phyloP scores from a whole-genome alignment of 163 green algal genomes.

The Smithsoniella earleae region DNA sequence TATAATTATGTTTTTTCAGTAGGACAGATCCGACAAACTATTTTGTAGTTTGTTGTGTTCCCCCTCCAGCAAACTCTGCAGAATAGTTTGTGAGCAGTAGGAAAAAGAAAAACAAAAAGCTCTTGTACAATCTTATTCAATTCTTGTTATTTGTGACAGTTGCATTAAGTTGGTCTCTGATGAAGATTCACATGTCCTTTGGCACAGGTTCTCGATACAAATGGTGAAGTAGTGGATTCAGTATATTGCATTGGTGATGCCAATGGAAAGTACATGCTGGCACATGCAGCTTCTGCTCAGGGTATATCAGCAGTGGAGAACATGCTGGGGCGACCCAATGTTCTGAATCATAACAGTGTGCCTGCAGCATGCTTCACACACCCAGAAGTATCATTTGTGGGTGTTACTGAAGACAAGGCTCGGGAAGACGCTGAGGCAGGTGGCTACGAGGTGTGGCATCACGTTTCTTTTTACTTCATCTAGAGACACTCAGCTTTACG shows the following conservation, averaged over 20 bases:
- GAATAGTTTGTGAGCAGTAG: too few relatives aligned
- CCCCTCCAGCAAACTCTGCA: too few relatives aligned
- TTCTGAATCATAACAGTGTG: conserved; percentile 87
- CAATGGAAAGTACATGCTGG: conserved; percentile 98
- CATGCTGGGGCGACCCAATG: conserved; percentile 75
- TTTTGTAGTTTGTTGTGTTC: too few relatives aligned
- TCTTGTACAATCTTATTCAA: too few relatives aligned
- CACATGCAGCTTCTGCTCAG: conserved; percentile 89
- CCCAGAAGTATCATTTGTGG: conserved; percentile 70
- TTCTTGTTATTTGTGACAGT: too few relatives aligned
- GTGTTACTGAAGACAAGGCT: conserved; percentile 63
- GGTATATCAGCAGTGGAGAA: conserved; percentile 91
- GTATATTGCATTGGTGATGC: conserved; percentile 98
- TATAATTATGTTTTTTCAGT: too few relatives aligned
- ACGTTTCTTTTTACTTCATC: too few relatives aligned
- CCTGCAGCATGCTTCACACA: conserved; percentile 99
- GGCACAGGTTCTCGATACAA: conserved; percentile 68
- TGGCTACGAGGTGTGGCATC: conserved; percentile 59
- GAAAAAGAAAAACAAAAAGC: too few relatives aligned
- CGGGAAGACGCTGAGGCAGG: conserved; percentile 77
- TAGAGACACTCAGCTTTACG: too few relatives aligned
- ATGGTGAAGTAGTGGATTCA: conserved; percentile 64
- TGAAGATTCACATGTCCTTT: too few relatives aligned
- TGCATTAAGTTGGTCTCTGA: too few relatives aligned
- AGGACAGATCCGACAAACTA: too few relatives aligned